Evolutionary conservation across 2,329 filamentous ascomycete species (phyloP), one percentile per base, ranked within the genome.

Genomic region (Blastomyces parvus): DNA sequence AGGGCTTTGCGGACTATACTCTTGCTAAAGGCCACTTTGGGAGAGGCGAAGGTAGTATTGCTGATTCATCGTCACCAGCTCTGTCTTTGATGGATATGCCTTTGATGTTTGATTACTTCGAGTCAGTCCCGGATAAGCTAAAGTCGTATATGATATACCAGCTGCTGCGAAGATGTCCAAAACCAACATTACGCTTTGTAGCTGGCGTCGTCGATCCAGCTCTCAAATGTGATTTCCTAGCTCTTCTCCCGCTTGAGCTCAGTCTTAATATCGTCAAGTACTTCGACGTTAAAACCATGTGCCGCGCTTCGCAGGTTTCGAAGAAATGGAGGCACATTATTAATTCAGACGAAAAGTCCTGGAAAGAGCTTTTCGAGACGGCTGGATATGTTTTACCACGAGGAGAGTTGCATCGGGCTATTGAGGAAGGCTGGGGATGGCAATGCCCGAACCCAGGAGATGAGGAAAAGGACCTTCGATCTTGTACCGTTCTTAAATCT

Each of bases 121-220:
- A 97, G 73, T 84, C 88, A 7, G 89, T 99, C 82, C 91, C 93
- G 1, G 86, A 89, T 55, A 88, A 94, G 70, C 86, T 99, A 84
- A 94, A 99, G 77, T 89, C 89, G 0, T 96, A 96, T 72, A 88
- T 99, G 77, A 96, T 99, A 86, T 97, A 95, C 73, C 93, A 99
- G 73, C 86, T 99, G 62, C 83, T 99, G 33, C 88, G 90, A 63
- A 84, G 94, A 57, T 97, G 92, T 71, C 86, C 91, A 6, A 89
- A 95, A 68, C 88, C 91, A 52, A 96, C 92, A 0, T 81, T 99
- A 5, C 91, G 94, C 71, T 87, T 96, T 62, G 88, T 99, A 62
- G 91, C 93, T 44, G 87, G 91, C 68, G 87, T 91, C 17, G 92
- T 99, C 67, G 97, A 96, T 71, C 94, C 94, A 8, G 91, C 93